Evolutionary conservation across 106 monocot genomes (phyloP).

Genomic region (Posidonia australis): DNA sequence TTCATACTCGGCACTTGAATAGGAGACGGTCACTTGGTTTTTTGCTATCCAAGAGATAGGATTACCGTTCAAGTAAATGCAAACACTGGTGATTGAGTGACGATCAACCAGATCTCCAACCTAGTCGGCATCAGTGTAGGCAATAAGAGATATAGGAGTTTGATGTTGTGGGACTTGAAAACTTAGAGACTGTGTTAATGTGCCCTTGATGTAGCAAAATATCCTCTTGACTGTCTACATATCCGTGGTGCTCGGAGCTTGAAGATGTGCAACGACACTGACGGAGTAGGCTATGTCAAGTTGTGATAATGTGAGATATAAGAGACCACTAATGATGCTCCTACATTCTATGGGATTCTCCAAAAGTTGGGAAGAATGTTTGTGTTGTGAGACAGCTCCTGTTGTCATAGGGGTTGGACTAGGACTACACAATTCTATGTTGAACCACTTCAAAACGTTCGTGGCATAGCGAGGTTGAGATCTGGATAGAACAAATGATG

Average conservation of each 20-base stretch:
- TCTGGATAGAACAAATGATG: no score
- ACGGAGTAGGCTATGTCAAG: neutral
- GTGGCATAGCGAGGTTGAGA: no score
- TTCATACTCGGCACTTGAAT: no score
- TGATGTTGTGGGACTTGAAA: neutral
- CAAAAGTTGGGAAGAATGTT: neutral
- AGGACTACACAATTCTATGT: no score
- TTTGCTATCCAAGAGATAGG: no score
- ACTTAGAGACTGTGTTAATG: neutral
- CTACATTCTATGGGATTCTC: neutral
- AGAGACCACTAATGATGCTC: neutral
- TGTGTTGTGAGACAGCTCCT: no score
- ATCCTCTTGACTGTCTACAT: slow-evolving; percentile 10
- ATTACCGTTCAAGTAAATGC: no score
- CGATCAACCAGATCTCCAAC: neutral
- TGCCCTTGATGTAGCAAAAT: slow-evolving; percentile 18
- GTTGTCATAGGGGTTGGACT: no score
- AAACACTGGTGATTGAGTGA: no score
- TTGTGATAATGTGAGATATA: neutral
- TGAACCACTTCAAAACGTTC: no score
- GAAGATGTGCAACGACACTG: neutral
- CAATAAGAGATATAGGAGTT: neutral
- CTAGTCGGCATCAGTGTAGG: no score
- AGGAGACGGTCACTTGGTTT: no score
- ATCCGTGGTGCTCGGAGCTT: neutral